phyloP scores from a whole-genome alignment of 208 protist species.

The Entamoeba invadens region DNA sequence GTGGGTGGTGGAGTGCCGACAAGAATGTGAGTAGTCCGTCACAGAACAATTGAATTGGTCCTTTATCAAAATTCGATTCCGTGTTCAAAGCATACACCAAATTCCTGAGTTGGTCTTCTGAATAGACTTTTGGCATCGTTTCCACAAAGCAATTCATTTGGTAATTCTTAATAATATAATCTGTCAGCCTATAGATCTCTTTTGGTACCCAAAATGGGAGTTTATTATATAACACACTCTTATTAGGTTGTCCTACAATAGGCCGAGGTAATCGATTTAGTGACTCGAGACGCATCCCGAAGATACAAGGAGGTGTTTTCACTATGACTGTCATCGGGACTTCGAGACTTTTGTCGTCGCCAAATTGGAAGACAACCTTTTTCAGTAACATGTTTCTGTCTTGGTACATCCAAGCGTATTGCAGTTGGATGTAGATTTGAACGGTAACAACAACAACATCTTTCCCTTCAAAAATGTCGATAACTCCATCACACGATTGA shows the following conservation, averaged over 20 bases:
- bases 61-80: background rate
- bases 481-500: background rate
- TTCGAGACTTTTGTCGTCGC: background rate
- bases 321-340: background rate
- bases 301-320: background rate
- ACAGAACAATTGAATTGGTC: background rate
- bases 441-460: background rate
- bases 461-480: background rate
- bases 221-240: background rate
- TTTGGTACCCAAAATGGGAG: background rate
- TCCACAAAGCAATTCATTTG: background rate
- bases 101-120: background rate
- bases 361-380: background rate
- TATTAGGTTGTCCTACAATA: background rate
- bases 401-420: background rate
- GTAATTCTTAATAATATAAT: background rate
- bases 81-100: background rate
- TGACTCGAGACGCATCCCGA: background rate
- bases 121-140: background rate
- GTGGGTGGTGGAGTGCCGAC: background rate
- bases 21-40: background rate
- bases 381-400: background rate
- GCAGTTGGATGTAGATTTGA: background rate
- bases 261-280: background rate
- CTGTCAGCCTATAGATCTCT: background rate